phyloP scores from a whole-genome alignment of 441 rosid genomes.

The Populus hybrid region DNA sequence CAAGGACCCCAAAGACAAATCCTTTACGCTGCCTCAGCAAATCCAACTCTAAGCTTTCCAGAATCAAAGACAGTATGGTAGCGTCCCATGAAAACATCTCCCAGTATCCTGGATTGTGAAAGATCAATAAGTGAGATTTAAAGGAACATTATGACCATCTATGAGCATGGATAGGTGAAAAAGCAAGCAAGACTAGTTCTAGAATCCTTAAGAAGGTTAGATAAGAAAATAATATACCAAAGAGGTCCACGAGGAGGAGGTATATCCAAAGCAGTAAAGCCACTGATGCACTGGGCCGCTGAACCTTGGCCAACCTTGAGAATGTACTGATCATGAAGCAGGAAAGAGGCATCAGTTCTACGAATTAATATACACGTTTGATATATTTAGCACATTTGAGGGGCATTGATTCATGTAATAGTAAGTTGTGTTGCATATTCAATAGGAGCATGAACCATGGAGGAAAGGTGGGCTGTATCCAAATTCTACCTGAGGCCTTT shows the following conservation, averaged over 20 bases:
- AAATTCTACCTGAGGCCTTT: too few species aligned
- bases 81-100: conserved; percentile 74
- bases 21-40: conserved; percentile 59
- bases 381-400: neutral
- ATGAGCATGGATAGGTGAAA: too few species aligned
- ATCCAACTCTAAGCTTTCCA: conserved; percentile 69
- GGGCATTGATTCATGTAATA: neutral
- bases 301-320: conserved; percentile 66
- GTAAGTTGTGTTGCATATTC: neutral
- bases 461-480: neutral
- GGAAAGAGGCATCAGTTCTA: neutral
- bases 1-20: neutral
- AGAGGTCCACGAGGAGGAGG: conserved; percentile 89
- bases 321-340: conserved; percentile 48
- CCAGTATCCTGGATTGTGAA: conserved; percentile 61
- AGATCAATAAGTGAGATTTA: neutral
- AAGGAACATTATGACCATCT: neutral
- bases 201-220: neutral
- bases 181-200: neutral
- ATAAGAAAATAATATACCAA: conserved; percentile 36
- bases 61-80: conserved; percentile 85
- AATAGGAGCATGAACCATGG: neutral
- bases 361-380: neutral
- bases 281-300: conserved; percentile 75
- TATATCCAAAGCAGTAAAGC: conserved; percentile 73